Conservation (phyloP, 73 alveolate genomes). For the Diophrys appendiculata region DNA sequence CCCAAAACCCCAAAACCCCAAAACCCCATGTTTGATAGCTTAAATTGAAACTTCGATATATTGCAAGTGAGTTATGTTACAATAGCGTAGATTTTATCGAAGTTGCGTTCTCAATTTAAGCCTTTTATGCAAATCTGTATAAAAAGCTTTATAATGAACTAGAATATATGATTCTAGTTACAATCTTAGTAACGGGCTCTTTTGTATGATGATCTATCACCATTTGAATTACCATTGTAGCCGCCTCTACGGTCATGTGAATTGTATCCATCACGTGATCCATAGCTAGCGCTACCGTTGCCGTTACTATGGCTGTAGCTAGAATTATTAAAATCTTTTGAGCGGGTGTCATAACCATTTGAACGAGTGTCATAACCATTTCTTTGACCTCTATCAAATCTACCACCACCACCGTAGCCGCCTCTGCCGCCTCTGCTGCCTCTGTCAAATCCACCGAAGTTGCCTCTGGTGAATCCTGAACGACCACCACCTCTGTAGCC, state of each 20-base stretch:
- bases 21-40: too few relatives aligned
- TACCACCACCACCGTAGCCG: constrained; percentile 9
- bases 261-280: too few relatives aligned
- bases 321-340: not conserved
- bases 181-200: too few relatives aligned
- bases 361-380: too few relatives aligned
- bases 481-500: constrained; percentile 10
- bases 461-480: constrained; percentile 13
- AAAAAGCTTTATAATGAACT: not conserved
- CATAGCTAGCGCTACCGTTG: too few relatives aligned
- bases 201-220: too few relatives aligned
- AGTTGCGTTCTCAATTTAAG: not conserved
- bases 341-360: not conserved
- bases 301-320: constrained; percentile 9
- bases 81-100: too few relatives aligned
- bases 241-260: too few relatives aligned
- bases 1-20: too few relatives aligned
- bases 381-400: constrained; percentile 1
- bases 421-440: constrained; percentile 29
- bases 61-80: too few relatives aligned
- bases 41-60: too few relatives aligned
- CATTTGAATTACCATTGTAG: too few relatives aligned
- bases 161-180: not conserved
- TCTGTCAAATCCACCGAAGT: constrained; percentile 23
- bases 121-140: not conserved